Evolutionary conservation across 2,329 filamentous ascomycete genomes (phyloP).

Genomic region (Aspergillus pseudoterreus): DNA sequence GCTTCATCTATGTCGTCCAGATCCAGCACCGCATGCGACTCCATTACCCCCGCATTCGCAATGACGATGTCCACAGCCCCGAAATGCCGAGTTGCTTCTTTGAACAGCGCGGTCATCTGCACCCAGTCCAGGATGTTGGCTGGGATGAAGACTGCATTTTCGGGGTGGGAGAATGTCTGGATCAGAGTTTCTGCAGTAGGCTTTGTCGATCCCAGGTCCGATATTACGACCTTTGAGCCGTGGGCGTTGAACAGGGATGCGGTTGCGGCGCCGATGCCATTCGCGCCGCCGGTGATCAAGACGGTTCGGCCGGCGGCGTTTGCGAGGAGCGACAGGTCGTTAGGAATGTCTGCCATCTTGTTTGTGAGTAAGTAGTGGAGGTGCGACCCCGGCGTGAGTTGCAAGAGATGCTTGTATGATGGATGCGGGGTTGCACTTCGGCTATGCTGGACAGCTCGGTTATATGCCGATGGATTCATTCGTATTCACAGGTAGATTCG

Average conservation of each 20-base stretch:
- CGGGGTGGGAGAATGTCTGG: slow-evolving; percentile 2
- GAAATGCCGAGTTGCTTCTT: slow-evolving; percentile 28
- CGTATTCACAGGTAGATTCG: background rate
- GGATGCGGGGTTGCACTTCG: background rate
- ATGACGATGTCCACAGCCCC: slow-evolving; percentile 39
- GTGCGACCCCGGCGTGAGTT: no score
- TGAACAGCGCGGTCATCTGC: slow-evolving; percentile 34
- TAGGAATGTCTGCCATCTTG: background rate
- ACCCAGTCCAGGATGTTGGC: slow-evolving; percentile 37
- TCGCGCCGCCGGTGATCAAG: slow-evolving; percentile 40
- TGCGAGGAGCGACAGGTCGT: background rate
- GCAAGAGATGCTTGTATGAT: background rate
- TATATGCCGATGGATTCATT: no score
- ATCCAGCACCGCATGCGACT: slow-evolving; percentile 20
- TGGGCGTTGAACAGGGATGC: slow-evolving; percentile 32
- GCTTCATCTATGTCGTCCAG: slow-evolving; percentile 20
- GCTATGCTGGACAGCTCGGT: background rate
- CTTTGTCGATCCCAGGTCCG: slow-evolving; percentile 20
- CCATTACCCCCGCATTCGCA: slow-evolving; percentile 43
- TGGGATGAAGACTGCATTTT: slow-evolving; percentile 27
- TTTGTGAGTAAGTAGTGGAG: no score
- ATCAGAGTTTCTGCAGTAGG: slow-evolving; percentile 8
- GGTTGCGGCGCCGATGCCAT: slow-evolving; percentile 42
- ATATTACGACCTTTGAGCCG: slow-evolving; percentile 40
- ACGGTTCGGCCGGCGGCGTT: slow-evolving; percentile 29